These are phyloP conservation scores for Penicillium glabrum DNA, from an alignment of 2,329 filamentous ascomycete genomes.

Conservation along the genomic window DNA sequence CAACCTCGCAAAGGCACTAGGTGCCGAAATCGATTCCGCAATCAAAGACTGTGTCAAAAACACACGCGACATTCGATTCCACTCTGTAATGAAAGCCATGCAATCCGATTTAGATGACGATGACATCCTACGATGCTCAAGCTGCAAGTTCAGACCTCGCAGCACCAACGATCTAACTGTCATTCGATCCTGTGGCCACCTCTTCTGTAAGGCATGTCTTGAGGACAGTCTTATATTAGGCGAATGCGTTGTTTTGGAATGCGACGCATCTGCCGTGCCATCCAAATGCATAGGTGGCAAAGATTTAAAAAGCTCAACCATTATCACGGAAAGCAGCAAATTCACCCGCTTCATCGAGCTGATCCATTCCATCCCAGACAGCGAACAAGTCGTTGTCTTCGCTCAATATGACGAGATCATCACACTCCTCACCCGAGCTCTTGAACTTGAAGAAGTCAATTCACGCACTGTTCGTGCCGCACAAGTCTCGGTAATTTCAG, in stretches of 20 bases:
- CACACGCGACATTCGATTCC: not conserved
- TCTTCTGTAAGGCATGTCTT: constrained; percentile 47
- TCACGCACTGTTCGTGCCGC: constrained; percentile 38
- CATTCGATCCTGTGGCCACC: constrained; percentile 54
- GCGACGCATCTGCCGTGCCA: constrained; percentile 37
- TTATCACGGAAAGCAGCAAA: constrained; percentile 47
- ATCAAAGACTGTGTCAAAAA: not conserved
- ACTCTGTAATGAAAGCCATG: not conserved
- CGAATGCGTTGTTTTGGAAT: constrained; percentile 43
- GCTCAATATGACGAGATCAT: constrained; percentile 53
- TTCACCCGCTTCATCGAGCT: constrained; percentile 48
- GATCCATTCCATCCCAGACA: constrained; percentile 38
- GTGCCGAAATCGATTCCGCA: not conserved
- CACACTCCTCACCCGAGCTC: constrained; percentile 31
- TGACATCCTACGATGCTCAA: not conserved
- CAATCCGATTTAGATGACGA: not conserved
- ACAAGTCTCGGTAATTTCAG: not conserved
- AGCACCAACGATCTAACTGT: constrained; percentile 38
- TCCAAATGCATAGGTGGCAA: constrained; percentile 39
- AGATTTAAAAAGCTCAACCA: constrained; percentile 32
- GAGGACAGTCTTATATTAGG: constrained; percentile 23
- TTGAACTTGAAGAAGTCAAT: constrained; percentile 28
- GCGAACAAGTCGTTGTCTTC: constrained; percentile 58
- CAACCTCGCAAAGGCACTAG: not conserved
- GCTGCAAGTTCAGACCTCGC: constrained; percentile 2